Conservation (phyloP, 495 filamentous ascomycete genomes). For the Peziza echinospora region DNA sequence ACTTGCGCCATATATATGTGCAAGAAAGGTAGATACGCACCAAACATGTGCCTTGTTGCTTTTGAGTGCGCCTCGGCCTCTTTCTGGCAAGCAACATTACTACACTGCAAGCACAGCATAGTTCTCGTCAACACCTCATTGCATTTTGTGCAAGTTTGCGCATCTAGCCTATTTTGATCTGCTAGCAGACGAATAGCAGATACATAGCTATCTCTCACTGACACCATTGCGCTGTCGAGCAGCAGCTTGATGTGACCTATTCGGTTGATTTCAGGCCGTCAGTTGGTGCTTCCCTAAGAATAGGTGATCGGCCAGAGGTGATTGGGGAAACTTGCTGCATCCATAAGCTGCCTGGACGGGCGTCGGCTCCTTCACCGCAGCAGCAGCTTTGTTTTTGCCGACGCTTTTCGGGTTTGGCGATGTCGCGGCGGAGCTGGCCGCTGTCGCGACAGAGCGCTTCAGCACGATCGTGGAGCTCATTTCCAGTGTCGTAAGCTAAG, state of each 20-base stretch:
- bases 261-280: too few species aligned
- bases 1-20: background rate
- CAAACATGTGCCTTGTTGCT: constrained; percentile 40
- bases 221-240: background rate
- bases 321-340: too few species aligned
- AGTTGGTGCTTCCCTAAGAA: too few species aligned
- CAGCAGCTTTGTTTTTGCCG: constrained; percentile 11
- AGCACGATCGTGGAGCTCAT: constrained; percentile 13
- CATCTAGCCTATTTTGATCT: background rate
- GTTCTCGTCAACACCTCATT: constrained; percentile 30
- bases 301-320: too few species aligned
- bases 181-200: background rate
- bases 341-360: too few species aligned
- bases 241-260: background rate
- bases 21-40: constrained; percentile 24
- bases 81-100: constrained; percentile 32
- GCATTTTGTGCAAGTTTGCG: constrained; percentile 8
- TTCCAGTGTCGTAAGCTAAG: too few species aligned
- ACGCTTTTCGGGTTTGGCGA: constrained; percentile 8
- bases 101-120: constrained; percentile 51
- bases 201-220: background rate
- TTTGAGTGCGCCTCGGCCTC: constrained; percentile 35
- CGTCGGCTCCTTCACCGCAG: background rate
- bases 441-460: constrained; percentile 8
- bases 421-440: constrained; percentile 4